Percentiles rank a stretch among this genome's conserved stretches.
These are phyloP conservation scores for Mortierella sp. DNA, from an alignment of 371 early-diverging fungal genomes.

Conservation along the genomic window DNA sequence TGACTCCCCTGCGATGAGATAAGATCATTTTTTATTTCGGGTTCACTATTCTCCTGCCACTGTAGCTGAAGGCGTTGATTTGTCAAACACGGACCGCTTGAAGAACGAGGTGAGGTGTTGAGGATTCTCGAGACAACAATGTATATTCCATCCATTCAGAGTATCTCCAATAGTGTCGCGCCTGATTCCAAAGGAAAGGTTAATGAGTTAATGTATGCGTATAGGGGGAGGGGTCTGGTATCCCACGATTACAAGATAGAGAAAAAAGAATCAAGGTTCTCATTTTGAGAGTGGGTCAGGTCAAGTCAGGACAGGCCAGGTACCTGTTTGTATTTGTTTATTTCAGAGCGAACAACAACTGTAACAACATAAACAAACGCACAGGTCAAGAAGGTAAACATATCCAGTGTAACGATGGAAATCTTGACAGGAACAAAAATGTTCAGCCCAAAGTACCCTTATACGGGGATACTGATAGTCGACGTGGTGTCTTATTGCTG, in stretches of 20 bases:
- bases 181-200: background rate
- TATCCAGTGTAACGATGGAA: background rate
- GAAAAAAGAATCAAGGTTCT: conserved; percentile 1
- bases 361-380: conserved; percentile 1
- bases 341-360: background rate
- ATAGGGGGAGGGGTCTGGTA: background rate
- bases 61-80: background rate
- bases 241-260: too few species aligned
- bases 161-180: background rate
- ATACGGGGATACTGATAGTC: background rate
- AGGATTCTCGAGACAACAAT: background rate
- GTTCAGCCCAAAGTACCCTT: background rate
- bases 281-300: background rate
- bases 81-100: background rate
- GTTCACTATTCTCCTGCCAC: background rate
- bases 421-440: background rate
- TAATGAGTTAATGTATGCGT: background rate
- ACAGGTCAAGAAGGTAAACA: background rate
- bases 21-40: background rate
- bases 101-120: background rate
- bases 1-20: background rate
- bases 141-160: background rate
- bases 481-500: background rate
- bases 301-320: too few species aligned
- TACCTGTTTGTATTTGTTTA: background rate